Evolutionary conservation across 192 early-diverging fungal species (phyloP).

Genomic region (Entophlyctis helioformis): DNA sequence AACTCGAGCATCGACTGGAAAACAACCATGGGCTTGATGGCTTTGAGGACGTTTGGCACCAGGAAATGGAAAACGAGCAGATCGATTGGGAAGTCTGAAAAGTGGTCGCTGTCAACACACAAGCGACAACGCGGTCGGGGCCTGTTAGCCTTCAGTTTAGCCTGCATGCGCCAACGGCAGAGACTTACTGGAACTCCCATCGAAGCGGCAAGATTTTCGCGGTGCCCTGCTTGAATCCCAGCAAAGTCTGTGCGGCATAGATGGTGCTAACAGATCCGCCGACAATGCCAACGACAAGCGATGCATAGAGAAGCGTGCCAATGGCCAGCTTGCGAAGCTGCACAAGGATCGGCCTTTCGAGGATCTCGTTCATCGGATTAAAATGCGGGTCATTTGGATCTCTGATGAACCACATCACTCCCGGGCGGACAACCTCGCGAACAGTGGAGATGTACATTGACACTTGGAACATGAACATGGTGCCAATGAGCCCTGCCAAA

Average conservation of each 20-base stretch:
- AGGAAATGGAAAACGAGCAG: slow-evolving; percentile 62
- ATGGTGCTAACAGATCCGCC: slow-evolving; percentile 39
- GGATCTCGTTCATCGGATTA: slow-evolving; percentile 86
- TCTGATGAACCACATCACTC: slow-evolving; percentile 97
- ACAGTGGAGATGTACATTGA: slow-evolving; percentile 73
- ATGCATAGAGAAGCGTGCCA: slow-evolving; percentile 75
- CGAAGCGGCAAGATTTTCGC: slow-evolving; percentile 44
- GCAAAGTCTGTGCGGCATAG: slow-evolving; percentile 3
- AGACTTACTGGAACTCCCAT: slow-evolving; percentile 50
- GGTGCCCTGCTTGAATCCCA: slow-evolving; percentile 11
- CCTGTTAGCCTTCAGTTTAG: no score
- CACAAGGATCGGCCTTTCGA: slow-evolving; percentile 59
- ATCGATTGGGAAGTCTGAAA: slow-evolving; percentile 68
- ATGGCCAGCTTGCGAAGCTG: slow-evolving; percentile 76
- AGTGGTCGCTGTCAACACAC: slow-evolving; percentile 55
- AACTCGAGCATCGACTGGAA: slow-evolving; percentile 37
- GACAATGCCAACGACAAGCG: slow-evolving; percentile 61
- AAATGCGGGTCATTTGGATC: slow-evolving; percentile 94
- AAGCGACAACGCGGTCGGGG: no score
- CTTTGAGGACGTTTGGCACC: slow-evolving; percentile 50
- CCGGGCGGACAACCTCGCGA: slow-evolving; percentile 74
- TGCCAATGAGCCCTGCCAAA: slow-evolving; percentile 67
- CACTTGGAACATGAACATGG: slow-evolving; percentile 90
- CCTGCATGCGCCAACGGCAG: no score
- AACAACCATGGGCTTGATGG: slow-evolving; percentile 47